These are phyloP conservation scores for Colletotrichum neosansevieriae DNA, from an alignment of 2,329 filamentous ascomycete species.

Conservation along the genomic window DNA sequence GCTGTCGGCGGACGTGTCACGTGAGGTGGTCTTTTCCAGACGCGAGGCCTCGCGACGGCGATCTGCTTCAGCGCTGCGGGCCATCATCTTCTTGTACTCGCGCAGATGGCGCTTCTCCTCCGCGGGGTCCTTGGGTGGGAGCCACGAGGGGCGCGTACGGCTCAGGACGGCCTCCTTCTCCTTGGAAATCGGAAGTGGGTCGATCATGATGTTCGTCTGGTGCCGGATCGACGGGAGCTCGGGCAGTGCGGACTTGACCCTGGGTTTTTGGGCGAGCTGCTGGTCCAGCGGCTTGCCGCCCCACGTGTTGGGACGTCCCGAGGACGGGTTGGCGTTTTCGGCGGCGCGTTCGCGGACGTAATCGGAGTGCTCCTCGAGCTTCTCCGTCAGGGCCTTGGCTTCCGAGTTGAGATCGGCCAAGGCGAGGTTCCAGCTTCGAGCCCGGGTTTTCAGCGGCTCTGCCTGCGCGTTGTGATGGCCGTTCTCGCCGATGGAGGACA, in stretches of 20 bases:
- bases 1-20: slow-evolving; percentile 66
- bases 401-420: slow-evolving; percentile 78
- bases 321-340: slow-evolving; percentile 43
- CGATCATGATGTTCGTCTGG: slow-evolving; percentile 84
- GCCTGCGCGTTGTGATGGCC: slow-evolving; percentile 45
- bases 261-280: slow-evolving; percentile 56
- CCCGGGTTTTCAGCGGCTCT: slow-evolving; percentile 64
- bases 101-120: slow-evolving; percentile 92
- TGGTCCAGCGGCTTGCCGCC: slow-evolving; percentile 42
- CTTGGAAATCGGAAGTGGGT: slow-evolving; percentile 85
- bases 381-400: slow-evolving; percentile 80
- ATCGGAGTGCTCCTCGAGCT: slow-evolving; percentile 82
- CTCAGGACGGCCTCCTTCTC: slow-evolving; percentile 89
- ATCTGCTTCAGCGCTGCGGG: slow-evolving; percentile 69
- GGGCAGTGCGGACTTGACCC: slow-evolving; percentile 75
- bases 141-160: slow-evolving; percentile 84
- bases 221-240: slow-evolving; percentile 75
- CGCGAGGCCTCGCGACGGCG: slow-evolving; percentile 68
- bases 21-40: slow-evolving; percentile 63
- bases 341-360: slow-evolving; percentile 43
- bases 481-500: slow-evolving; percentile 45
- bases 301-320: slow-evolving; percentile 56
- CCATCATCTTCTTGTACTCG: slow-evolving; percentile 88
- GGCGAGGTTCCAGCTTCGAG: slow-evolving; percentile 81
- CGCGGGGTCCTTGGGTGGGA: slow-evolving; percentile 87